These are phyloP conservation scores for sorghum (Sorghum bicolor) DNA, from an alignment of 176 grass and related monocot species.

Conservation along the genomic window Sorghum_bicolor_NCBIv3 NC_012878.2:40751001-40751500, in stretches of 20 bases:
- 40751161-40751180: not conserved
- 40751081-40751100: conserved; percentile 19
- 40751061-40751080: conserved; percentile 19
- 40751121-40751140: conserved; percentile 1
- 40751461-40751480: conserved; percentile 57
- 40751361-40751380: not conserved
- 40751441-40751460: conserved; percentile 50
- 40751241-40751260: not conserved
- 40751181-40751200: not conserved
- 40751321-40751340: not conserved
- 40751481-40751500: conserved; percentile 24
- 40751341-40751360: not conserved
- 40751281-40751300: not conserved
- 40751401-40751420: conserved; percentile 41
- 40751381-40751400: conserved; percentile 46
- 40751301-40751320: not conserved
- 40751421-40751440: conserved; percentile 51
- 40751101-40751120: conserved; percentile 14
- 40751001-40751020: conserved; percentile 27
- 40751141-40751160: not conserved
- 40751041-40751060: not conserved
- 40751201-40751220: not conserved
- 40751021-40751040: conserved; percentile 16
- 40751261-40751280: not conserved
- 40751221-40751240: not conserved